These are phyloP conservation scores for Luzula sylvatica DNA, from an alignment of 176 grass and related monocot species.

Conservation along the genomic window DNA sequence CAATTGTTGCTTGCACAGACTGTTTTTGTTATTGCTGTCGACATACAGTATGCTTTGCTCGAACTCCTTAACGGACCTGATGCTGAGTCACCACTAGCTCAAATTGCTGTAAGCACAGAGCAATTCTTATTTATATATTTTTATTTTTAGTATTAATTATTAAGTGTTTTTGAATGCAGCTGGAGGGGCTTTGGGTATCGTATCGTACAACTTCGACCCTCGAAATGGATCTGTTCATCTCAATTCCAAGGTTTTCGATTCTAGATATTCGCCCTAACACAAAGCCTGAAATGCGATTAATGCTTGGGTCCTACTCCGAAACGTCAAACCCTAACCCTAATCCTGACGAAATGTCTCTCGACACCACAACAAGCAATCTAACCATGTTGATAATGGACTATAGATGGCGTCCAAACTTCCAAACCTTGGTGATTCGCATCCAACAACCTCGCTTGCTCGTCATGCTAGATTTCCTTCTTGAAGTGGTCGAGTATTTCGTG, in stretches of 20 bases:
- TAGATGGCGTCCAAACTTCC: conserved; percentile 81
- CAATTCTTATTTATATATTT: neutral
- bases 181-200: conserved; percentile 96
- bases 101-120: conserved; percentile 63
- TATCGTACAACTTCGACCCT: conserved; percentile 84
- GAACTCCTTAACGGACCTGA: conserved; percentile 75
- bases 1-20: conserved; percentile 54
- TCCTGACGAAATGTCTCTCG: conserved; percentile 12
- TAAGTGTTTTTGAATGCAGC: conserved; percentile 37
- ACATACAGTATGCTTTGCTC: conserved; percentile 66
- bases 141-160: neutral
- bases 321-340: conserved; percentile 28
- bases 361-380: conserved; percentile 40
- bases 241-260: conserved; percentile 74
- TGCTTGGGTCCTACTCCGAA: conserved; percentile 89
- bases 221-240: conserved; percentile 82
- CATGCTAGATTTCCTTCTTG: conserved; percentile 85
- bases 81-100: conserved; percentile 65
- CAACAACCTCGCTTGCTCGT: conserved; percentile 87
- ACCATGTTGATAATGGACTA: conserved; percentile 98
- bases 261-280: conserved; percentile 87
- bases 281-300: conserved; percentile 80
- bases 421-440: conserved; percentile 86
- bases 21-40: conserved; percentile 66
- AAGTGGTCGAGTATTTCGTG: conserved; percentile 80